Base-by-base conservation (phyloP, 2,329 filamentous ascomycete genomes). In the Rachicladosporium sp. region DNA sequence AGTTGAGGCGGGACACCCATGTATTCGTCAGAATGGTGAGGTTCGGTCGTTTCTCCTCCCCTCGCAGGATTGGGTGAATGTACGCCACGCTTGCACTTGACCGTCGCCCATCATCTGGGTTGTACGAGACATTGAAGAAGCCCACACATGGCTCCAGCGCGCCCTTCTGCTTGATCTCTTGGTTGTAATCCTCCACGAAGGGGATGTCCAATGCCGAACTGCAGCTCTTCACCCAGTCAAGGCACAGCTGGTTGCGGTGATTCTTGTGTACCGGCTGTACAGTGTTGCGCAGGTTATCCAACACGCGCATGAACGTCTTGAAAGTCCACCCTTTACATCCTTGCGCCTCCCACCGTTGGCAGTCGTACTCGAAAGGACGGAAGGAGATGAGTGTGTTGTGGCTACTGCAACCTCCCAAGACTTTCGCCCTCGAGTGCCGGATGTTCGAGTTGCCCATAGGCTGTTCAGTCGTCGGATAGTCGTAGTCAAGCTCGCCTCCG, bases 311-410 rank as follows among this genome's bases (percentile, higher is more conserved):
- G 63, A 94, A 82, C 44, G 76, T 85, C 56, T 84, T 77, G 65
- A 93, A 93, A 54, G 74, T 77, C 87, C 87, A 94, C 53, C 86
- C 86, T 57, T 74, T 76, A 66, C 82, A 87, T 44, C 87, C 87
- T 55, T 84, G 69, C 27, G 74, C 74, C 54, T 88, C 80, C 87
- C 87, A 94, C 52, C 83, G 73, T 56, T 84, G 73, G 66, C 82
- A 76, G 62, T 94, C 87, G 61, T 93, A 88, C 61, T 86, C 78
- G 57, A 93, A 93, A 6, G 86, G 84, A 13, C 86, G 76, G 74
- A 93, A 93, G n/a, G 83, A 91, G 61, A 94, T 93, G 53, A 93
- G 71, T n/a, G 87, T 93, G 66, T 94, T 94, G 72, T 93, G 87
- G 43, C 82, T 89, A 33, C 85, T 93, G 71, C 87, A 94, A 50